Conservation (phyloP, 179 eudicot species). For the Beta lomatogona region DNA sequence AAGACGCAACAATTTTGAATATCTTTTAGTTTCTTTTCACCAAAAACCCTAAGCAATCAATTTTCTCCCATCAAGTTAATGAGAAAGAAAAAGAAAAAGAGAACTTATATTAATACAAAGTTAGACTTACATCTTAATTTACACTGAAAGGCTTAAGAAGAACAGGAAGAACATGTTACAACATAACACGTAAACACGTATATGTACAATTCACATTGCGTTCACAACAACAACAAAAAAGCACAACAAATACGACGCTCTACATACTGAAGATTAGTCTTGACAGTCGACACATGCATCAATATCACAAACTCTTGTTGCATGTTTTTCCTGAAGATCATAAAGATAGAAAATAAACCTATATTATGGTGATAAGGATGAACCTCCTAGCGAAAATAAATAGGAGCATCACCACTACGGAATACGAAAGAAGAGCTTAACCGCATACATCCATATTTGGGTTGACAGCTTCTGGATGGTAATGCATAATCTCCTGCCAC, state of each 20-base stretch:
- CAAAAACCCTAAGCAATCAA: neutral
- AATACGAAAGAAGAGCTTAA: conserved; percentile 14
- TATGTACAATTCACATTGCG: conserved; percentile 46
- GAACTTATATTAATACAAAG: conserved; percentile 8
- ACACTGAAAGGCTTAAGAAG: conserved; percentile 19
- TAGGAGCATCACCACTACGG: conserved; percentile 20
- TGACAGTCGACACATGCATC: conserved; percentile 33
- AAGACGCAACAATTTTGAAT: neutral
- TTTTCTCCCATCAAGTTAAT: neutral
- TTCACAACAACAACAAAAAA: conserved; percentile 20
- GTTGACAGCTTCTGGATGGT: conserved; percentile 63
- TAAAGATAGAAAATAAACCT: conserved; percentile 14
- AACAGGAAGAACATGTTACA: conserved; percentile 25
- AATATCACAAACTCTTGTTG: conserved; percentile 51
- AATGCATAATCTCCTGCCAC: conserved; percentile 74
- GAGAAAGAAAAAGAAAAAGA: neutral
- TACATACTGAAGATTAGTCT: conserved; percentile 24
- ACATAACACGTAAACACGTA: conserved; percentile 27
- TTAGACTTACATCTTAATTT: conserved; percentile 26
- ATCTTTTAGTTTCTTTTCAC: neutral
- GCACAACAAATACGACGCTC: conserved; percentile 23
- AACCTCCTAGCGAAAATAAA: conserved; percentile 22
- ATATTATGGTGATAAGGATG: conserved; percentile 17
- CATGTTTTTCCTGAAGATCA: conserved; percentile 36
- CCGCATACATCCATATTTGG: conserved; percentile 38